These are phyloP conservation scores for Ceratocystiopsis minuta DNA, from an alignment of 2,329 filamentous ascomycete genomes.

Conservation along the genomic window DNA sequence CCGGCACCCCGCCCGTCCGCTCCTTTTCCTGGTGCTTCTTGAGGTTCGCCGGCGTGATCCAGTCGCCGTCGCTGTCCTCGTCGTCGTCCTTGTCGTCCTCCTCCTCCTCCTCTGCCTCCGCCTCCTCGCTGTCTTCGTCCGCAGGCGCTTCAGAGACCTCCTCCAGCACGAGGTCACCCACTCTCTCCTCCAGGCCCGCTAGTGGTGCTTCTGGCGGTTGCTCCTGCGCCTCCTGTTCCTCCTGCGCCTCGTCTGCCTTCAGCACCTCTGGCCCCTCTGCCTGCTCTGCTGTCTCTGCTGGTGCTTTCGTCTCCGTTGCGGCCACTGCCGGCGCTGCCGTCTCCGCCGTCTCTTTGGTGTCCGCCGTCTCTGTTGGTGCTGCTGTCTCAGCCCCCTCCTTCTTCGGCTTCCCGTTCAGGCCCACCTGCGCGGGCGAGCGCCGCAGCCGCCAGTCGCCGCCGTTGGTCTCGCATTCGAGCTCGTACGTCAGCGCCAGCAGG, in stretches of 20 bases:
- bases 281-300: not conserved
- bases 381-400: constrained; percentile 7
- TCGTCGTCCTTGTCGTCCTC: constrained; percentile 22
- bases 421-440: constrained; percentile 60
- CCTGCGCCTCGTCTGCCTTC: not conserved
- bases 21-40: constrained; percentile 65
- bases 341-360: too few species aligned
- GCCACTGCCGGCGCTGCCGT: not conserved
- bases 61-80: constrained; percentile 48
- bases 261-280: not conserved
- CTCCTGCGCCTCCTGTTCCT: not conserved
- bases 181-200: not conserved
- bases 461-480: constrained; percentile 82
- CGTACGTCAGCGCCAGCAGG: constrained; percentile 77
- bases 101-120: constrained; percentile 25
- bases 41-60: constrained; percentile 90
- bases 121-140: not conserved
- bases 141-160: too few species aligned
- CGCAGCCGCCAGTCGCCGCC: constrained; percentile 76
- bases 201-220: too few species aligned
- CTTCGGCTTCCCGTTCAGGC: constrained; percentile 51
- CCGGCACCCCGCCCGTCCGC: constrained; percentile 23
- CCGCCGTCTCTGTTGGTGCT: not conserved
- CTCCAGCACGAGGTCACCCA: not conserved
- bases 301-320: not conserved